Conservation (phyloP, 768 basidiomycete genomes). For the Agrocybe pediades region DNA sequence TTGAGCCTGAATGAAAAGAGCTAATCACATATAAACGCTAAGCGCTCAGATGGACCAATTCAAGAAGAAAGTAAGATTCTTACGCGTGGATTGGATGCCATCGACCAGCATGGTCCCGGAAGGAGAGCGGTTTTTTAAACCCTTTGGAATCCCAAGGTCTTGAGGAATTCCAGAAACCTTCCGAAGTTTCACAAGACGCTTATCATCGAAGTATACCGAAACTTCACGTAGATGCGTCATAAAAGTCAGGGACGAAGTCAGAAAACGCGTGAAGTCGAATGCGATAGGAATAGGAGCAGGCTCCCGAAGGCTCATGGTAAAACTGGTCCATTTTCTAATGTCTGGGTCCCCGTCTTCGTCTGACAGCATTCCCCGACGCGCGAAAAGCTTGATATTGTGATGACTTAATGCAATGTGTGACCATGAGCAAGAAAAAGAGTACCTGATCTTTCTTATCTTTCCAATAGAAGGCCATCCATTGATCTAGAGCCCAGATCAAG, state of each 20-base stretch:
- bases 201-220: conserved; percentile 81
- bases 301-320: conserved; percentile 88
- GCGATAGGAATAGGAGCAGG: conserved; percentile 75
- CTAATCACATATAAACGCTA: conserved; percentile 36
- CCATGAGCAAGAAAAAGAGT: neutral
- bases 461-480: conserved; percentile 98
- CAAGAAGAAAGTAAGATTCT: conserved; percentile 19
- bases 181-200: conserved; percentile 63
- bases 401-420: neutral
- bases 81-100: conserved; percentile 65
- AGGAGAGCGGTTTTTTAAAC: conserved; percentile 56
- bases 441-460: conserved; percentile 91
- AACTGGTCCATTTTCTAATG: conserved; percentile 74
- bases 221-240: conserved; percentile 80
- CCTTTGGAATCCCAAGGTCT: conserved; percentile 52
- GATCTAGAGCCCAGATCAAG: conserved; percentile 40
- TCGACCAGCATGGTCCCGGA: conserved; percentile 69
- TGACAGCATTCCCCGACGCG: conserved; percentile 72
- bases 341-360: conserved; percentile 26
- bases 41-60: too few relatives aligned
- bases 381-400: conserved; percentile 61
- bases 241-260: conserved; percentile 91
- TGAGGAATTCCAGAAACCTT: conserved; percentile 61
- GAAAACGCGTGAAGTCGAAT: conserved; percentile 88
- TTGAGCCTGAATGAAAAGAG: conserved; percentile 77